Conservation (phyloP, 2,329 filamentous ascomycete genomes). For the Drechslerella coelobrocha region DNA sequence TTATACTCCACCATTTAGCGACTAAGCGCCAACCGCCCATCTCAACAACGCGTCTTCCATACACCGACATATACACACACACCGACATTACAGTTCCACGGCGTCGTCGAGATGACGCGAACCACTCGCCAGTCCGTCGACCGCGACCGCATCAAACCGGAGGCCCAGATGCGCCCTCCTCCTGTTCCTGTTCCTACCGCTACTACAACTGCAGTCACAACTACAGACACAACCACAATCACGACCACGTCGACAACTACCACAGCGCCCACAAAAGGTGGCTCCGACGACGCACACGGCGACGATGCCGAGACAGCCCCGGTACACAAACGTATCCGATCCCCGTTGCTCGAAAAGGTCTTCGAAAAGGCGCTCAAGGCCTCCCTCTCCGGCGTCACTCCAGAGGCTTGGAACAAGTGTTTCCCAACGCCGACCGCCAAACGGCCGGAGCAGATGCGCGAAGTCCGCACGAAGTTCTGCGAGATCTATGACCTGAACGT, state of each 20-base stretch:
- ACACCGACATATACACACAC: background rate
- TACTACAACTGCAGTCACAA: conserved; percentile 1
- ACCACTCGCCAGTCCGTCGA: conserved; percentile 39
- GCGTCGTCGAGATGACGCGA: conserved; percentile 21
- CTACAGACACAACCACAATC: background rate
- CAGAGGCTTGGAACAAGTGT: conserved; percentile 44
- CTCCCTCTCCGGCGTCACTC: conserved; percentile 37
- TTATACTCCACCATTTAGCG: too few relatives aligned
- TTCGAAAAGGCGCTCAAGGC: conserved; percentile 40
- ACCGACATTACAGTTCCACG: background rate
- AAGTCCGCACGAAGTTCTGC: conserved; percentile 32
- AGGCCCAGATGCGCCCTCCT: conserved; percentile 25
- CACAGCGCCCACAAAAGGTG: background rate
- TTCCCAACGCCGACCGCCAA: conserved; percentile 31
- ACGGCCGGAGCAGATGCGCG: conserved; percentile 38
- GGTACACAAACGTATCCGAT: conserved; percentile 37
- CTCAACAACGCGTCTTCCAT: conserved; percentile 43
- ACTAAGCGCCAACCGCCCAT: background rate
- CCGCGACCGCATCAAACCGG: conserved; percentile 14
- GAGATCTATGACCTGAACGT: conserved; percentile 46
- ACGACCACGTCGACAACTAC: background rate
- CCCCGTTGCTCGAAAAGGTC: conserved; percentile 43
- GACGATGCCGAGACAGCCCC: conserved; percentile 20
- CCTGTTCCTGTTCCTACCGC: background rate
- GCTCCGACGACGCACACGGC: background rate